Percentiles rank a stretch among this genome's conserved stretches.
These are phyloP conservation scores for Ascosphaera aggregata DNA, from an alignment of 2,329 filamentous ascomycete species.

Conservation along the genomic window DNA sequence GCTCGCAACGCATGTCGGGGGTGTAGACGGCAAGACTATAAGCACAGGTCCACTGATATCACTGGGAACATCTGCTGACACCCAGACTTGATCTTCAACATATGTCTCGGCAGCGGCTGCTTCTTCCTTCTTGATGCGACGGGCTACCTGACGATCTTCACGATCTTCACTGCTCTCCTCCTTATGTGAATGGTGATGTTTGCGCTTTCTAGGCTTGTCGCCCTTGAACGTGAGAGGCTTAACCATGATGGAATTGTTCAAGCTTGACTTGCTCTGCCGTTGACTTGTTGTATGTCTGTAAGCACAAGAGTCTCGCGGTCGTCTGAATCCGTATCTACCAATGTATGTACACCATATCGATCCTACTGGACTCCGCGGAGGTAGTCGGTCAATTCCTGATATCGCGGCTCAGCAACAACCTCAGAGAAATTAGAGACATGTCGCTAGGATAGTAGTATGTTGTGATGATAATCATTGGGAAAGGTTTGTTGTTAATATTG, in stretches of 20 bases:
- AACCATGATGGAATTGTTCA: conserved; percentile 21
- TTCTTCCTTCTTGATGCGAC: conserved; percentile 12
- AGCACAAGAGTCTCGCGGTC: too few relatives aligned
- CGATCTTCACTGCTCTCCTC: conserved; percentile 11
- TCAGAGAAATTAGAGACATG: too few relatives aligned
- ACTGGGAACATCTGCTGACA: conserved; percentile 48
- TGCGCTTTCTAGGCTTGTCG: conserved; percentile 84
- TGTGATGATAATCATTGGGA: too few relatives aligned
- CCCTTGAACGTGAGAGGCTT: conserved; percentile 90
- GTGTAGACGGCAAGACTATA: conserved; percentile 55
- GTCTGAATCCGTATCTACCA: too few relatives aligned
- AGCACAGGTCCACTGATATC: conserved; percentile 69
- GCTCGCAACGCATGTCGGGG: conserved; percentile 53
- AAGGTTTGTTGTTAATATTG: too few relatives aligned
- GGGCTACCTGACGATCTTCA: conserved; percentile 2
- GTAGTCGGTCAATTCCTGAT: too few relatives aligned
- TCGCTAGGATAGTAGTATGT: too few relatives aligned
- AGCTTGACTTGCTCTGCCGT: too few relatives aligned
- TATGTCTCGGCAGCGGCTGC: conserved; percentile 7
- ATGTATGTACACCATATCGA: too few relatives aligned
- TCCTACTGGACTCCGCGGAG: too few relatives aligned
- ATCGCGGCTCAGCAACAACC: too few relatives aligned
- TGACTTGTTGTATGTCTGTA: too few relatives aligned
- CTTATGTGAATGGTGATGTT: conserved; percentile 37
- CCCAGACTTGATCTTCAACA: conserved; percentile 66